Evolutionary conservation across 108 stramenopile genomes (phyloP).

Genomic region (Skeletonema tropicum): DNA sequence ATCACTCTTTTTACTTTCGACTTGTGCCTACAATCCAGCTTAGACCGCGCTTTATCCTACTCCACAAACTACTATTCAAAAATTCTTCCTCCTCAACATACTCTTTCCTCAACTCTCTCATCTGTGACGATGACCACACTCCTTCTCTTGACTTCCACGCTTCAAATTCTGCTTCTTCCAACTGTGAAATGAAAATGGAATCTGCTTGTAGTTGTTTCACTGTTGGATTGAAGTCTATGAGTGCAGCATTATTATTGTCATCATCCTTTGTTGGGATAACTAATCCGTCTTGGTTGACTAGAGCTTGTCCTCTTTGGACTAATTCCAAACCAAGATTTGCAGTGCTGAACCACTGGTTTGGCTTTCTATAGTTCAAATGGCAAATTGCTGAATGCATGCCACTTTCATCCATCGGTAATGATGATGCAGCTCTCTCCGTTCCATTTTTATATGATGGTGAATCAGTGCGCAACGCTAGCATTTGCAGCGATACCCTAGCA

Average conservation of each 20-base stretch:
- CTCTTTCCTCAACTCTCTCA: slow-evolving; percentile 55
- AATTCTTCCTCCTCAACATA: slow-evolving; percentile 32
- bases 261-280: slow-evolving; percentile 10
- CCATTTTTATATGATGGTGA: not conserved
- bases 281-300: slow-evolving; percentile 5
- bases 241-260: slow-evolving; percentile 4
- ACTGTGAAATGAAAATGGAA: slow-evolving; percentile 62
- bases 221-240: slow-evolving; percentile 57
- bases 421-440: not conserved
- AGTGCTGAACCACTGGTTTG: slow-evolving; percentile 46
- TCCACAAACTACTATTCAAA: slow-evolving; percentile 1
- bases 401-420: not conserved
- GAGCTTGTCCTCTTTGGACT: slow-evolving; percentile 34
- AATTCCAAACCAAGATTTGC: slow-evolving; percentile 44
- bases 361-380: slow-evolving; percentile 50
- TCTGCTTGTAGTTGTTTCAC: slow-evolving; percentile 61
- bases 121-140: slow-evolving; percentile 64
- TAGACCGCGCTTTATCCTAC: not conserved
- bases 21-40: not conserved
- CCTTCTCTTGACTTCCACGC: slow-evolving; percentile 59
- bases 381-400: slow-evolving; percentile 58
- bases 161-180: slow-evolving; percentile 61
- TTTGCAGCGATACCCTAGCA: slow-evolving; percentile 56
- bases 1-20: not conserved
- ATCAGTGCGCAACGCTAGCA: slow-evolving; percentile 48